These are phyloP conservation scores for Leonotis leonurus DNA, from an alignment of 257 asterid species.

Conservation along the genomic window DNA sequence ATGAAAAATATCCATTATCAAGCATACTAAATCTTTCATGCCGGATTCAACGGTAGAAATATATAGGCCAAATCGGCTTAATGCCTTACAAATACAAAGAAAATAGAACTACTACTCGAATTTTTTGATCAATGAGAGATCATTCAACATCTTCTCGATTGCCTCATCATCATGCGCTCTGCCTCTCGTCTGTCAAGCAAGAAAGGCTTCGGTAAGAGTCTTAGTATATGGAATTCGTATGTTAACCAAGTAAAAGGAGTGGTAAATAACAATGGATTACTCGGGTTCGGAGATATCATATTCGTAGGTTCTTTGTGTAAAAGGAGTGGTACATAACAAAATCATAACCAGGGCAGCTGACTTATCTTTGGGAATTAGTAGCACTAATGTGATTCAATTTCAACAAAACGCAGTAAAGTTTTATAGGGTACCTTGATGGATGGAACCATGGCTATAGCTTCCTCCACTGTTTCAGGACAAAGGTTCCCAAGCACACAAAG, in stretches of 20 bases:
- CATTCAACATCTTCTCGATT: slow-evolving; percentile 66
- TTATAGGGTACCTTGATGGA: slow-evolving; percentile 68
- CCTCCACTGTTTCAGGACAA: slow-evolving; percentile 90
- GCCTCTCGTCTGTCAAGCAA: slow-evolving; percentile 51
- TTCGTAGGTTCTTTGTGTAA: no score
- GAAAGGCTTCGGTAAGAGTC: neutral
- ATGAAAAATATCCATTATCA: neutral
- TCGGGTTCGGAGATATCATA: no score
- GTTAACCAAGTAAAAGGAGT: no score
- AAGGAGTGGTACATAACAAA: no score
- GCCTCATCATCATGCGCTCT: slow-evolving; percentile 71
- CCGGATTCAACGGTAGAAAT: neutral
- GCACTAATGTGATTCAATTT: no score
- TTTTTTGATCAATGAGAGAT: slow-evolving; percentile 59
- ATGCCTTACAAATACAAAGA: neutral
- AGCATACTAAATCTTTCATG: neutral
- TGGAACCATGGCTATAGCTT: slow-evolving; percentile 93
- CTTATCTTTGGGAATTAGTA: no score
- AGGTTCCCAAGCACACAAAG: slow-evolving; percentile 91
- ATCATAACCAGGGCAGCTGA: no score
- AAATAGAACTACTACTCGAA: slow-evolving; percentile 43
- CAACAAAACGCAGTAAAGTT: neutral
- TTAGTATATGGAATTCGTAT: neutral
- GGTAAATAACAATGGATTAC: no score
- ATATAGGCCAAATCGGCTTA: neutral